Evolutionary conservation across 495 filamentous ascomycete species (phyloP).

Genomic region (Xylaria flabelliformis): DNA sequence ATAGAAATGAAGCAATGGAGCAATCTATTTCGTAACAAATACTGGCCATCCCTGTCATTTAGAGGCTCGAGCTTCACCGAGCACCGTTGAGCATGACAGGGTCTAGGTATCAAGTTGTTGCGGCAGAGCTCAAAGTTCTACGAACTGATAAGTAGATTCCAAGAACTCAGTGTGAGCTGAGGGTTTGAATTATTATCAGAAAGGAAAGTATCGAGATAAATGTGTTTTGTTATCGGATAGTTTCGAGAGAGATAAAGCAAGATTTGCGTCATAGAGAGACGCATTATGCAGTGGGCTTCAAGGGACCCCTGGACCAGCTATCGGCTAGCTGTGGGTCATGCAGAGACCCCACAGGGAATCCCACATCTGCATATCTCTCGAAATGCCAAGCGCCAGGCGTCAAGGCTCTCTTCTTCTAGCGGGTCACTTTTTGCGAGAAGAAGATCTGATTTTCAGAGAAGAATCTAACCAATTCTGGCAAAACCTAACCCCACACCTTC

Average conservation of each 20-base stretch:
- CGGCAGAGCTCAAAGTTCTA: neutral
- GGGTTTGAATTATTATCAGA: neutral
- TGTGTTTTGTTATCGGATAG: neutral
- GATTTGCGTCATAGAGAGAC: constrained; percentile 19
- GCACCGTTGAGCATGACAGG: neutral
- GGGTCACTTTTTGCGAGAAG: no score
- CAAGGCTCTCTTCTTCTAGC: constrained; percentile 15
- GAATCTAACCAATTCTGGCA: no score
- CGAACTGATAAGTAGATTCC: neutral
- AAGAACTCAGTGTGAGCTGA: neutral
- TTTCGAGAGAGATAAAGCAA: neutral
- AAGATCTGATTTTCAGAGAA: no score
- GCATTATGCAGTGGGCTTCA: neutral
- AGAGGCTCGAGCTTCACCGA: constrained; percentile 29
- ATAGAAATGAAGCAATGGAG: constrained; percentile 32
- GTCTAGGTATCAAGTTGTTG: neutral
- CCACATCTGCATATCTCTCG: constrained; percentile 8
- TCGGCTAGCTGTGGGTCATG: constrained; percentile 11
- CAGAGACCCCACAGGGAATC: constrained; percentile 16
- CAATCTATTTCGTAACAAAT: constrained; percentile 44
- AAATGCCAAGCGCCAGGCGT: neutral
- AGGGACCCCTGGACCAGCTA: neutral
- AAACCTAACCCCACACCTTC: no score
- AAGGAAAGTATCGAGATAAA: neutral
- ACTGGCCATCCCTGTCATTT: constrained; percentile 24